Base-by-base conservation (phyloP, 768 basidiomycete species). In the Tephrocybe sp. region DNA sequence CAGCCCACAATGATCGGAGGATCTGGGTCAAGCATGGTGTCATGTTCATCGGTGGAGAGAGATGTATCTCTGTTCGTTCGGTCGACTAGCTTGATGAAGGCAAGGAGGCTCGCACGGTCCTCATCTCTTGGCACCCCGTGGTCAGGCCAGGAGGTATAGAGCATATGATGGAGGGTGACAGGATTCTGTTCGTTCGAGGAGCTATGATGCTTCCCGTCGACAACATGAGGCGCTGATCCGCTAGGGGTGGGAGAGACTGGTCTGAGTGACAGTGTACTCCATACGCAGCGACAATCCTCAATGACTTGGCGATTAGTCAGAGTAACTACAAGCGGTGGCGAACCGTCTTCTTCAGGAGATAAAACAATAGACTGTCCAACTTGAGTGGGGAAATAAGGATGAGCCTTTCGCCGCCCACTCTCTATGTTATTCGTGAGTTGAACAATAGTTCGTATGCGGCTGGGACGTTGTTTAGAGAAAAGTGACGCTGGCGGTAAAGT, bases 1-100 rank as follows among this genome's bases (percentile, higher is more conserved):
- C 92, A 94, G 53, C 88, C 82, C 24, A 90, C 77, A 58, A 94
- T 78, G 54, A 88, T 77, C 0, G 90, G 90, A n/a, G 87, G 86
- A 54, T 86, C 83, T 12, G 77, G 70, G 56, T 84, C 78, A 24
- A 67, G 54, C 16, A 67, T 50, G 2, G 31, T 23, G 38, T 53
- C 57, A 47, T 66, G 62, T 27, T 55, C 42, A 23, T 56, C 46
- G 9, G 66, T 55, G 21, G 59, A 57, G 11, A 70, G 49, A 34
- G 70, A 67, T 19, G 60, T 56, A 53, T 79, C 74, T 52, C 75
- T 77, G 65, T 91, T 91, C 37, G 73, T 67, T 6, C 58, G 61
- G 56, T 89, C 84, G 21, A 84, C 86, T n/a, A 87, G 75, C 8
- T 70, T 72, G 37, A 83, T 54, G 61, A 91, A 91, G 19, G 67